These are phyloP conservation scores for Solanum appendiculatum DNA, from an alignment of 257 asterid species.

Conservation along the genomic window DNA sequence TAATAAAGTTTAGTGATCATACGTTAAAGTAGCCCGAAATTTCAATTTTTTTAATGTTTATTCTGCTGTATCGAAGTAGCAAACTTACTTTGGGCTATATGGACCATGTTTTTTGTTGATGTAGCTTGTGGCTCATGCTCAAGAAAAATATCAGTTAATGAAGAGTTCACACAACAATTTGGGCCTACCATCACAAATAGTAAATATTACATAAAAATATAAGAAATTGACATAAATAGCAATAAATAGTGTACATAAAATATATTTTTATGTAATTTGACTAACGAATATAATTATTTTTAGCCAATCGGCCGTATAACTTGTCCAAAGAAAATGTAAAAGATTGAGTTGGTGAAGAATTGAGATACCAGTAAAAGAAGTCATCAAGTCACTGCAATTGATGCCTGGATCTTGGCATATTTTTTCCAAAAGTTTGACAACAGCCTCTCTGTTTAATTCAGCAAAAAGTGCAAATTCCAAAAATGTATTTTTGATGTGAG, in stretches of 20 bases:
- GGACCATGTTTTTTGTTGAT: constrained; percentile 67
- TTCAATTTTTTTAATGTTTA: background rate
- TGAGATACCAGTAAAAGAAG: constrained; percentile 39
- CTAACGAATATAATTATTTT: background rate
- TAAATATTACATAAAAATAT: background rate
- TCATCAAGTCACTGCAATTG: constrained; percentile 40
- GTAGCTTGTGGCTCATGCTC: constrained; percentile 51
- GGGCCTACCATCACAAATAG: constrained; percentile 26
- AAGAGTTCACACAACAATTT: constrained; percentile 59
- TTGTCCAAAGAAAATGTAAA: background rate
- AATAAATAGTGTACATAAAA: too few relatives aligned
- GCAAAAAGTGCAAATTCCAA: background rate
- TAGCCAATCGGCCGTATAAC: background rate
- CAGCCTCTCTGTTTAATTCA: constrained; percentile 32
- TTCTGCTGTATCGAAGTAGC: background rate
- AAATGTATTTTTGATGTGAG: background rate
- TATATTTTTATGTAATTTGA: too few relatives aligned
- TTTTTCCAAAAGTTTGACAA: constrained; percentile 37
- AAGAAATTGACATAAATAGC: too few relatives aligned
- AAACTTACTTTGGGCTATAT: constrained; percentile 60
- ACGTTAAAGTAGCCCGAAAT: background rate
- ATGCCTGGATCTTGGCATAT: constrained; percentile 35
- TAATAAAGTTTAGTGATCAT: background rate
- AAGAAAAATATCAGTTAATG: constrained; percentile 23
- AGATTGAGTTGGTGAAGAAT: background rate